Percentiles rank a stretch among this genome's conserved stretches.
Conservation (phyloP, 202 grass and related monocot species). For the Panicum virgatum region DNA sequence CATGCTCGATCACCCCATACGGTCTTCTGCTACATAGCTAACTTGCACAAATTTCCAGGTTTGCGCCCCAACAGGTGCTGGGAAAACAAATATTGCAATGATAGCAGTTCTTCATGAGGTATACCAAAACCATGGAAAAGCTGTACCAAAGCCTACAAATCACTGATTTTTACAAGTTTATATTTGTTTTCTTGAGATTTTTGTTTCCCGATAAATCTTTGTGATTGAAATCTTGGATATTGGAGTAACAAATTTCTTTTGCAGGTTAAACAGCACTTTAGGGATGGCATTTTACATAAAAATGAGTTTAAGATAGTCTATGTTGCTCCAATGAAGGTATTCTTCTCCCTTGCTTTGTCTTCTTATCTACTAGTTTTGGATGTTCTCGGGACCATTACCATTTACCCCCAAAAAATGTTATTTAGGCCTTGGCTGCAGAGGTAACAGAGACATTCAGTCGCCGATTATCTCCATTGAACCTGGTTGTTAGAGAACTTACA, state of each 20-base stretch:
- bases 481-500: conserved; percentile 88
- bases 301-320: conserved; percentile 99
- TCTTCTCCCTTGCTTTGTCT: conserved; percentile 14
- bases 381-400: conserved; percentile 17
- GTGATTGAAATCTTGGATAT: conserved; percentile 15
- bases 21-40: conserved; percentile 25
- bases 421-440: conserved; percentile 90
- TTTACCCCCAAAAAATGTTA: conserved; percentile 31
- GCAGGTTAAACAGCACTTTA: conserved; percentile 95
- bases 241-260: conserved; percentile 17
- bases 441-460: conserved; percentile 88
- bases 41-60: conserved; percentile 64
- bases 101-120: conserved; percentile 98
- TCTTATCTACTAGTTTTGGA: conserved; percentile 20
- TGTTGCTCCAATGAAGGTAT: conserved; percentile 99
- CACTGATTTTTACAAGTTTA: conserved; percentile 3
- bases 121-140: conserved; percentile 27
- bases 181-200: neutral
- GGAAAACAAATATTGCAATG: conserved; percentile 99
- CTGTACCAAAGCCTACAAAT: conserved; percentile 15
- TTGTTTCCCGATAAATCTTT: conserved; percentile 20
- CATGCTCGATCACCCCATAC: conserved; percentile 22
- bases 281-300: conserved; percentile 95
- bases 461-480: conserved; percentile 77
- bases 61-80: conserved; percentile 99